A percentile compares a stretch with the other conserved stretches of the same genome.
These are phyloP conservation scores for Exophiala xenobiotica DNA, from an alignment of 2,329 filamentous ascomycete genomes.

Conservation along the genomic window DNA sequence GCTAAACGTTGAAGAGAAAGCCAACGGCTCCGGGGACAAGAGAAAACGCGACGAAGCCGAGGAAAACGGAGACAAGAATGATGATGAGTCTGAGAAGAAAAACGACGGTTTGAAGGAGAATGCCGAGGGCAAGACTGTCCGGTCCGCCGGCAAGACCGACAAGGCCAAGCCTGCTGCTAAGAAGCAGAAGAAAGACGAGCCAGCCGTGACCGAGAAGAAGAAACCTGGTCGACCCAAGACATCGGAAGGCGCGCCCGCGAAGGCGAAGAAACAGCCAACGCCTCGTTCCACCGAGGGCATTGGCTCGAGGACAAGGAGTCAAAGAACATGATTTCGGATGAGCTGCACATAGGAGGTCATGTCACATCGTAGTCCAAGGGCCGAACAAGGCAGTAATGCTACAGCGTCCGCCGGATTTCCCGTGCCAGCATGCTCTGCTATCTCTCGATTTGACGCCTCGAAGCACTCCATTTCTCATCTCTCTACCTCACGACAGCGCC, in stretches of 20 bases:
- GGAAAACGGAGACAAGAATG: slow-evolving; percentile 40
- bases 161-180: slow-evolving; percentile 4
- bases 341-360: neutral
- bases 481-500: too few species aligned
- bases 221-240: slow-evolving; percentile 38
- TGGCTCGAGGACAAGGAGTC: slow-evolving; percentile 25
- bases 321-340: slow-evolving; percentile 3
- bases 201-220: slow-evolving; percentile 24
- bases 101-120: slow-evolving; percentile 36
- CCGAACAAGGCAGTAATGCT: too few species aligned
- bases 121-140: slow-evolving; percentile 40
- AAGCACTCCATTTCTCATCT: too few species aligned
- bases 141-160: slow-evolving; percentile 22
- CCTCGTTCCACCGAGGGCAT: slow-evolving; percentile 23
- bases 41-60: slow-evolving; percentile 20
- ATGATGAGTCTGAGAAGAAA: slow-evolving; percentile 14
- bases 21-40: slow-evolving; percentile 23
- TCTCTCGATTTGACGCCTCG: too few species aligned
- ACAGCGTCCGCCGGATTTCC: too few species aligned
- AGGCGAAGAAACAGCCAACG: slow-evolving; percentile 23
- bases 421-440: too few species aligned
- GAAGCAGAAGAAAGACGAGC: slow-evolving; percentile 22
- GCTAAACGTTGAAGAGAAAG: slow-evolving; percentile 55
- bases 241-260: slow-evolving; percentile 38
- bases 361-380: neutral